Base-by-base conservation (phyloP, 148 eudicot genomes). In the Spergularia bocconei region DNA sequence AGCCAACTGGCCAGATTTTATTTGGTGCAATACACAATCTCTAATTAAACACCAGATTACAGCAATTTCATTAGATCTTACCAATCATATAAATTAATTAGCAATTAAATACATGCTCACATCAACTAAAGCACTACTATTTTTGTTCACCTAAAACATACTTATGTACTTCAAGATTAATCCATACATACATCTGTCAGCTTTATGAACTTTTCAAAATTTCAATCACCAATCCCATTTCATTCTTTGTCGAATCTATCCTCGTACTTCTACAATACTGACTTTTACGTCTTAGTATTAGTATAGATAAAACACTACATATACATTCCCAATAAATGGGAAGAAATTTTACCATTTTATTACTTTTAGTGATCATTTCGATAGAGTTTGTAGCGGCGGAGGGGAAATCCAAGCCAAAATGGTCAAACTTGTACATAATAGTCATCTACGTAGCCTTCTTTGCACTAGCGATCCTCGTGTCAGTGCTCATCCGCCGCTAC, bases 401-500 rank as follows among this genome's bases (percentile, higher is more conserved):
- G 5, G 71, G 60, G 20, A 48, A 66, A 20, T 64, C 69, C 11
- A 66, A 54, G 25, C 11, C 62, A 44, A 19, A 57, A 41, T 75
- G 78, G 78, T 38, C 56, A 19, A 69, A 59, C 59, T 8, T 75
- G 19, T 64, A 79, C 74, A 38, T 81, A 2, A 65, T 83, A 0
- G 50, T 16, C 0, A 50, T 72, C 50, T 39, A 75, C 62, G 29
- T 80, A 61, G 57, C 79, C 1, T 44, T 75, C 51, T 59, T 75
- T 63, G 11, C 60, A 13, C 0, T 75, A 25, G 52, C 55, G 4
- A n/a, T 69, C 11, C 41, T 50, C 9, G 5, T 76, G 25, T 82
- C 78, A 11, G 79, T 29, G 60, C 3, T 78, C 63, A 72, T 79
- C 29, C 70, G 79, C 54, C 68, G 71, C 67, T 60, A 75, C 55